Evolutionary conservation across 306 rosid species (phyloP), one percentile per base, ranked within the genome.

Genomic region (Rosa persica): DNA sequence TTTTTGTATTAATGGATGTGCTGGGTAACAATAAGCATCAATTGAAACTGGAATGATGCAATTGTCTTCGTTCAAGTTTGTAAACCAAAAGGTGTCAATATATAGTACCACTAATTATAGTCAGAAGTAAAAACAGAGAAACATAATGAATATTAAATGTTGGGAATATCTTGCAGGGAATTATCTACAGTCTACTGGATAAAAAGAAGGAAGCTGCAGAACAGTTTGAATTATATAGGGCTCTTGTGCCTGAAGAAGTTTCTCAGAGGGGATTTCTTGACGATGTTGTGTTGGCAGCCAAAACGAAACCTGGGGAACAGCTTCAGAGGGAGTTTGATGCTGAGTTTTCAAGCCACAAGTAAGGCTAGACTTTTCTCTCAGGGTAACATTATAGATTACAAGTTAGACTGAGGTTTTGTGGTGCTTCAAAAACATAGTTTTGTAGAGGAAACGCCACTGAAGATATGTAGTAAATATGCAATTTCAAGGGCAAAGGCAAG

Each of bases 181-280:
- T 94, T 64, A 87, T 94, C 77, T 94, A 90, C 88, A 89, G 97
- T 79, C 93, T 94, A 4, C 82, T 85, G 58, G 89, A 89, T 82
- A 88, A 87, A 79, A 82, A 86, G 84, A 82, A 87, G 72, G 97
- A 94, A 85, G 98, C 98, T 51, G 91, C 91, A 6, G 79, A 86
- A 72, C 93, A 90, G 78, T 94, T 92, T 67, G 92, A 89, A 87
- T 90, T 84, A 58, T 94, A 92, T 87, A 86, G 65, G 74, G 48
- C 89, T 60, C 88, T 94, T 9, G 95, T 87, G 68, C 98, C 98
- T 5, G 88, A 89, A 83, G 98, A 92, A 72, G 92, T 89, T 85
- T 93, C 97, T 36, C 97, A 90, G 72, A 90, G 88, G 86, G 86
- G 90, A 83, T 94, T 92, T 89, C 87, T 94, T 5, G 93, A 94